phyloP scores from a whole-genome alignment of 2,329 filamentous ascomycete genomes.

The Tolypocladium paradoxum region DNA sequence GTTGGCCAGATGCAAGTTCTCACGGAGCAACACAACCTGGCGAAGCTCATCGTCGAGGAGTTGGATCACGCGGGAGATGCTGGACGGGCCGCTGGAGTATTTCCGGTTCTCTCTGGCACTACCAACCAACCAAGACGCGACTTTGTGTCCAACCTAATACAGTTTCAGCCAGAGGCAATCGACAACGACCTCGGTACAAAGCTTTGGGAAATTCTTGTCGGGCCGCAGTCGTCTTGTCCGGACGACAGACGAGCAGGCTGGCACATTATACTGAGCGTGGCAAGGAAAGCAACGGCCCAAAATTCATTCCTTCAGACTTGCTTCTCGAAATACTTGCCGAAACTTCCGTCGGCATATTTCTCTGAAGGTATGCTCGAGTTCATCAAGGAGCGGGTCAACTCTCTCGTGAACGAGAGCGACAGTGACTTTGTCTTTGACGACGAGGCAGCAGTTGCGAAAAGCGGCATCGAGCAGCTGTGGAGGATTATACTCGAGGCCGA shows the following conservation, averaged over 20 bases:
- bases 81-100: slow-evolving; percentile 23
- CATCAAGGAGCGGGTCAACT: slow-evolving; percentile 39
- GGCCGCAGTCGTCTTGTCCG: slow-evolving; percentile 45
- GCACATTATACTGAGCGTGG: slow-evolving; percentile 47
- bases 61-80: slow-evolving; percentile 41
- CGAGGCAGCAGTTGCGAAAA: slow-evolving; percentile 38
- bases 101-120: slow-evolving; percentile 33
- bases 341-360: slow-evolving; percentile 45
- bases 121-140: slow-evolving; percentile 45
- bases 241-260: slow-evolving; percentile 58
- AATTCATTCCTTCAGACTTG: slow-evolving; percentile 47
- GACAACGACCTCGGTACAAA: slow-evolving; percentile 47
- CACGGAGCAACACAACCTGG: slow-evolving; percentile 49
- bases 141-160: slow-evolving; percentile 47
- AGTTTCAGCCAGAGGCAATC: slow-evolving; percentile 50
- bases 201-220: slow-evolving; percentile 67
- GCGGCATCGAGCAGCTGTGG: slow-evolving; percentile 67
- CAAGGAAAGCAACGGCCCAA: slow-evolving; percentile 29
- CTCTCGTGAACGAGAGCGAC: slow-evolving; percentile 31
- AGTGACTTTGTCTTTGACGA: slow-evolving; percentile 37
- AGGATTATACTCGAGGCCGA: slow-evolving; percentile 63
- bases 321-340: slow-evolving; percentile 45
- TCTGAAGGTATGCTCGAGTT: slow-evolving; percentile 54
- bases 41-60: slow-evolving; percentile 52
- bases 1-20: slow-evolving; percentile 44